These are phyloP conservation scores for Pleoardoris graminearum DNA, from an alignment of 2,329 filamentous ascomycete species.

Conservation along the genomic window DNA sequence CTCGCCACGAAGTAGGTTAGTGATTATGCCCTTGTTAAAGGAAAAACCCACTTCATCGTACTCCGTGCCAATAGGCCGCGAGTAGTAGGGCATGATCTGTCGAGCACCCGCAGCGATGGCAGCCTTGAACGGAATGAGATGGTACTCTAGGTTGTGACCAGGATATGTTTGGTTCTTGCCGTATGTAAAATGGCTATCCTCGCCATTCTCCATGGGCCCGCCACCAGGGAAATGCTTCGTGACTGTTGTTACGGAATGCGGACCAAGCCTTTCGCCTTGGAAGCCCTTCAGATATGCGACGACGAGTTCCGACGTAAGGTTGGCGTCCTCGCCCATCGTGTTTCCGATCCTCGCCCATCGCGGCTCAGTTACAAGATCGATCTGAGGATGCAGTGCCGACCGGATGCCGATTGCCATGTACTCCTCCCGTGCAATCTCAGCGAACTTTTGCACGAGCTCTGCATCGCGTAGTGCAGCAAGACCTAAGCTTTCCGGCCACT, in stretches of 20 bases:
- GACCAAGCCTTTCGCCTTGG: constrained; percentile 51
- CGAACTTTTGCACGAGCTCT: constrained; percentile 52
- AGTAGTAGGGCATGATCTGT: constrained; percentile 60
- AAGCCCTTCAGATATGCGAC: constrained; percentile 55
- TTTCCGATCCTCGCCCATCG: constrained; percentile 54
- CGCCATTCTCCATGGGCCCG: constrained; percentile 54
- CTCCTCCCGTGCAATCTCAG: constrained; percentile 55
- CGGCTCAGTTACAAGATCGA: constrained; percentile 57
- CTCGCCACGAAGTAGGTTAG: constrained; percentile 52
- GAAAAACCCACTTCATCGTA: constrained; percentile 55
- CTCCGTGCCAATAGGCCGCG: constrained; percentile 52
- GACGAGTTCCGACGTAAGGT: constrained; percentile 43
- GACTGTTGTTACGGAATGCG: constrained; percentile 52
- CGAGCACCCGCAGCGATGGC: constrained; percentile 55
- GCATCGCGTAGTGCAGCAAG: constrained; percentile 54
- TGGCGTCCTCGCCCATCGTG: constrained; percentile 56
- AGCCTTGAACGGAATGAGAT: constrained; percentile 56
- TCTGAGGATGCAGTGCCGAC: constrained; percentile 55
- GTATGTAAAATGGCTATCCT: constrained; percentile 58
- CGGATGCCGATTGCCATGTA: constrained; percentile 51
- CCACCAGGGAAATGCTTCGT: constrained; percentile 61
- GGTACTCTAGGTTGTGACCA: constrained; percentile 55
- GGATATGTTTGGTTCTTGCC: constrained; percentile 58
- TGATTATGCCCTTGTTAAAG: constrained; percentile 58
- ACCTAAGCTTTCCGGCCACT: constrained; percentile 58